Evolutionary conservation across 2,329 filamentous ascomycete species (phyloP).

Genomic region (Volutella citrinella): DNA sequence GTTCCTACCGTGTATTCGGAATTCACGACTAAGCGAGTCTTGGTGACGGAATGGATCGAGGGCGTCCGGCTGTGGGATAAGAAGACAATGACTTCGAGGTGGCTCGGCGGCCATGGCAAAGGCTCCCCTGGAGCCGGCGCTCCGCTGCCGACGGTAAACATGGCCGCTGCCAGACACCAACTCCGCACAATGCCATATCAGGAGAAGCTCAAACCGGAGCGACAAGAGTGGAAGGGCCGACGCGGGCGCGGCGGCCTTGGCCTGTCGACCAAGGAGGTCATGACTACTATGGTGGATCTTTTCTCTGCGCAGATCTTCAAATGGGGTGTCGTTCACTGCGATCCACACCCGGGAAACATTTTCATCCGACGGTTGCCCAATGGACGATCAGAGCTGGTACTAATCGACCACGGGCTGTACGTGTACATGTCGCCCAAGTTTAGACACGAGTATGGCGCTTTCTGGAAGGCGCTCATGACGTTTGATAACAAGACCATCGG

Average conservation of each 20-base stretch:
- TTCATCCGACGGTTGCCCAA: conserved; percentile 83
- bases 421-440: conserved; percentile 84
- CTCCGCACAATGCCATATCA: conserved; percentile 50
- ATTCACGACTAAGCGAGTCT: conserved; percentile 75
- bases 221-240: conserved; percentile 72
- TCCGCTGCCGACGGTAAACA: conserved; percentile 52
- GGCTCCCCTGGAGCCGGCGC: conserved; percentile 77
- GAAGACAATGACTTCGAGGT: conserved; percentile 69
- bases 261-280: conserved; percentile 77
- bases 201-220: conserved; percentile 73
- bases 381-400: conserved; percentile 83
- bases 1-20: conserved; percentile 83
- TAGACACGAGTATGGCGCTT: conserved; percentile 78
- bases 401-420: conserved; percentile 97
- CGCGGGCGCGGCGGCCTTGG: conserved; percentile 78
- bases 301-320: conserved; percentile 99
- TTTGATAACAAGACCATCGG: conserved; percentile 83
- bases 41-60: conserved; percentile 98
- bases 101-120: conserved; percentile 73
- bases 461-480: conserved; percentile 93
- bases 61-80: conserved; percentile 92
- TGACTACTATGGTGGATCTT: conserved; percentile 94
- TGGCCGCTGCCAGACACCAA: conserved; percentile 42
- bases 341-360: conserved; percentile 96
- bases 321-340: conserved; percentile 93